Conservation (phyloP, 192 early-diverging fungal species). For the Rhizoclosmatium sp. region DNA sequence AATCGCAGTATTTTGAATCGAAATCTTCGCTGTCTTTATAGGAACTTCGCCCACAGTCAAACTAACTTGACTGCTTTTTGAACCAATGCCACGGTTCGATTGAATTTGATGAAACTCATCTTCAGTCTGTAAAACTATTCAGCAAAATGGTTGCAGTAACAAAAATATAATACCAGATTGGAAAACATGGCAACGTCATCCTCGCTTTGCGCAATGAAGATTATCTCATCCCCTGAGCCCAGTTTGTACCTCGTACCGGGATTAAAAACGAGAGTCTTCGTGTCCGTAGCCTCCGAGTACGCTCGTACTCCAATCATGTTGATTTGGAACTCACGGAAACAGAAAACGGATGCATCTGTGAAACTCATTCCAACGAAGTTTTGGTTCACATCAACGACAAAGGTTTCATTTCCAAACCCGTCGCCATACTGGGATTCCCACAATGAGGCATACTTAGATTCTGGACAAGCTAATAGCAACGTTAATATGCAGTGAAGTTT, state of each 20-base stretch:
- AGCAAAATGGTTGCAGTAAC: not conserved
- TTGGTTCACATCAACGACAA: slow-evolving; percentile 54
- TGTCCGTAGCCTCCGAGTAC: not conserved
- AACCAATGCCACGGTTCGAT: not conserved
- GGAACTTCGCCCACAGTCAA: not conserved
- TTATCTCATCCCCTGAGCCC: slow-evolving; percentile 51
- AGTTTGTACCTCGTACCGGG: slow-evolving; percentile 65
- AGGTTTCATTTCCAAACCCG: slow-evolving; percentile 72
- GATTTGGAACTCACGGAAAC: slow-evolving; percentile 52
- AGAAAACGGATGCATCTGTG: slow-evolving; percentile 59
- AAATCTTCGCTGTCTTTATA: not conserved
- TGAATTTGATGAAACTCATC: not conserved
- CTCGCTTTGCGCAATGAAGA: slow-evolving; percentile 59
- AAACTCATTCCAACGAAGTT: slow-evolving; percentile 68
- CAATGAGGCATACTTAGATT: slow-evolving; percentile 57
- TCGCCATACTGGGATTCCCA: slow-evolving; percentile 79
- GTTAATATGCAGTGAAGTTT: not conserved
- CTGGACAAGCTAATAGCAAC: slow-evolving; percentile 44
- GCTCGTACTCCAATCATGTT: slow-evolving; percentile 46
- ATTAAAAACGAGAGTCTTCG: slow-evolving; percentile 47
- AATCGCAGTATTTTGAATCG: not conserved
- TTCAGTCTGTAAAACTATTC: too few relatives aligned
- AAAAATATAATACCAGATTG: not conserved
- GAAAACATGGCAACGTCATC: slow-evolving; percentile 10
- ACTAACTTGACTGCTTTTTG: not conserved